Evolutionary conservation across 2,329 filamentous ascomycete genomes (phyloP), one percentile per base, ranked within the genome.

Genomic region (Thyridium curvatum): DNA sequence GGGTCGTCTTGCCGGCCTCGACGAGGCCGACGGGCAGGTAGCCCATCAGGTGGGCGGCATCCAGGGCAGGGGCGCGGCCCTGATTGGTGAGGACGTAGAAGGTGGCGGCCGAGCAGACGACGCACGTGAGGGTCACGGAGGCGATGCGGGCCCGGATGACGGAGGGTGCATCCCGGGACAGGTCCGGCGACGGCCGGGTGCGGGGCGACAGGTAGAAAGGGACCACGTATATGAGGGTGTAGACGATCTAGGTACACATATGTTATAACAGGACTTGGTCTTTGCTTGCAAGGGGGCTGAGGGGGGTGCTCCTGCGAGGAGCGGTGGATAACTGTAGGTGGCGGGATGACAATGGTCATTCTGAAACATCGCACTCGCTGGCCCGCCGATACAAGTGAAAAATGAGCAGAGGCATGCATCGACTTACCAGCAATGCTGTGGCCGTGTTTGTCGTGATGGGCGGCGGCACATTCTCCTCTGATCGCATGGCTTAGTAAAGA

Each of bases 101-200:
- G 4, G 88, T 90, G 41, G 75, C 60, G 37, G 79, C 44, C 29
- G 80, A 81, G 62, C 84, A 86, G 41, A 80, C 53, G 38, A 81
- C 55, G 56, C 86, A 93, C 33, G 87, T 89, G 41, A 85, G 58
- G 16, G 80, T 82, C 50, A 95, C 91, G 38, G 83, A 84, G 40
- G 83, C 76, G 52, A 95, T 84, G 50, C 93, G 82, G 41, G 87
- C 86, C 50, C 82, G 83, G 64, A 98, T 97, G 37, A 94, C 88
- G 10, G 84, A 83, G 9, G 90, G 88, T 18, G 87, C 84, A 75
- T 97, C 90, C 55, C 93, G 82, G 44, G 86, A 86, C 18, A 94
- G 75, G 39, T 74, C 78, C 18, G 79, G 74, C 8, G 87, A 93
- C 7, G 90, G 89, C 38, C 90, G 79, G 5, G 91, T 94, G 15